phyloP scores from a whole-genome alignment of 2,329 filamentous ascomycete genomes.

The Cladosporium sp. region DNA sequence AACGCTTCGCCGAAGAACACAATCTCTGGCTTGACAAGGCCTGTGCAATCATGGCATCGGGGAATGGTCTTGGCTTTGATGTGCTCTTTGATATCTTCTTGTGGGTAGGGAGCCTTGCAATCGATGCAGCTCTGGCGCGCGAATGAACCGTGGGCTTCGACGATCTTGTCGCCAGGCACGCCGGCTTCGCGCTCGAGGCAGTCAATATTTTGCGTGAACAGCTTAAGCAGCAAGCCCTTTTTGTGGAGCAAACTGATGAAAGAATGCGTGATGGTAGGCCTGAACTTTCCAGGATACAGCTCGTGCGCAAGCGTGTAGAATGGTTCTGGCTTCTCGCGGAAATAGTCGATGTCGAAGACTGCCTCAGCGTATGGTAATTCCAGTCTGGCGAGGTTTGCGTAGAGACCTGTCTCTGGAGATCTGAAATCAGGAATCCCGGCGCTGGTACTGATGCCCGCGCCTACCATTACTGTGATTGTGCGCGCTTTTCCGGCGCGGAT shows the following conservation, averaged over 20 bases:
- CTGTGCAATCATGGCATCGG: constrained; percentile 68
- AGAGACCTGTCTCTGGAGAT: constrained; percentile 88
- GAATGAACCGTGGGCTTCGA: constrained; percentile 96
- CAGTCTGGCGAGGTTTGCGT: constrained; percentile 84
- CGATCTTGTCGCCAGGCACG: constrained; percentile 74
- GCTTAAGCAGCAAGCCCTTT: constrained; percentile 76
- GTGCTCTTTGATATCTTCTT: constrained; percentile 69
- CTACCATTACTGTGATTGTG: constrained; percentile 83
- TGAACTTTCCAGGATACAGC: constrained; percentile 85
- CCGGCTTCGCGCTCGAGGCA: constrained; percentile 87
- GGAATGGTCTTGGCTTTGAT: constrained; percentile 70
- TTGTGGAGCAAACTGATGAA: constrained; percentile 81
- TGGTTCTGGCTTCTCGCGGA: constrained; percentile 76
- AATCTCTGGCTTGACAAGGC: constrained; percentile 89
- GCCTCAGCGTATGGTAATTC: constrained; percentile 87
- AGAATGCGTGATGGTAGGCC: constrained; percentile 84
- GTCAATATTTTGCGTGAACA: constrained; percentile 98
- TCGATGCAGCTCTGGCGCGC: constrained; percentile 89
- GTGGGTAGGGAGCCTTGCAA: constrained; percentile 71
- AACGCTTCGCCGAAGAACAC: constrained; percentile 86
- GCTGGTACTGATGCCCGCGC: constrained; percentile 82
- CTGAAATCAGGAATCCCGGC: constrained; percentile 85
- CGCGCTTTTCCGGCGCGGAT: constrained; percentile 69
- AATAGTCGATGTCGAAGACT: constrained; percentile 91
- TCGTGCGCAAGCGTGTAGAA: constrained; percentile 93